Base-by-base conservation (phyloP, 441 rosid species). In the Dalechampia spathulata region DNA sequence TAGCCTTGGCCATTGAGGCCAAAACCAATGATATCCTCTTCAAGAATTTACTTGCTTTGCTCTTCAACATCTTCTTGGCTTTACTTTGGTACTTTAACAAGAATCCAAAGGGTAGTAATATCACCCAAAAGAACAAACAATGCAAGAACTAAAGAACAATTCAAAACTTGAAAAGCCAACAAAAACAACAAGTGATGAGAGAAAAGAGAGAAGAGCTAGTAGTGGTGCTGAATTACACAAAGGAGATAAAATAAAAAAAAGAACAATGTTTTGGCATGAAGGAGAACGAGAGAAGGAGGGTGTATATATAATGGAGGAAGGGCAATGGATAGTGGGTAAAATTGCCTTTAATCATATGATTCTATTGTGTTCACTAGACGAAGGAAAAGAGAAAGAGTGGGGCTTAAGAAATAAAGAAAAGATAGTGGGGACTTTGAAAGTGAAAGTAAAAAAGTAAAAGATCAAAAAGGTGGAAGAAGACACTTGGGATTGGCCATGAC, bases 21-120 rank as follows among this genome's bases (percentile, higher is more conserved):
- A 86, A 16, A 61, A 63, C 64, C 21, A 67, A 41, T 5, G 78
- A 69, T 37, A 79, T 57, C 62, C 65, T 69, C 76, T 84, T 89
- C 73, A 82, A 57, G 38, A 83, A 51, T 1, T 68, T 77, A 13
- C 74, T 56, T 39, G 82, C 81, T 64, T 41, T 73, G 75, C 57
- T 78, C 90, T 78, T 86, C 90, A 84, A 84, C 62, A 16, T 58
- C 21, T 11, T 34, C 16, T 40, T 2, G 4, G 9, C 6, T 5
- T 43, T 5, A 13, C 30, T 22, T 12, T 22, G 10, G 1, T 2
- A 19, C 5, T 19, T 1, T 12, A 36, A 21, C 8, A 21, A 5
- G 37, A 2, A 12, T 19, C 9, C 3, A 32, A 10, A 3, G n/a
- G 1, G 22, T 27, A 5, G 11, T 8, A 3, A 21, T 7, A n/a